phyloP scores from a whole-genome alignment of 1,284 basidiomycete genomes.

The Caloboletus firmus region DNA sequence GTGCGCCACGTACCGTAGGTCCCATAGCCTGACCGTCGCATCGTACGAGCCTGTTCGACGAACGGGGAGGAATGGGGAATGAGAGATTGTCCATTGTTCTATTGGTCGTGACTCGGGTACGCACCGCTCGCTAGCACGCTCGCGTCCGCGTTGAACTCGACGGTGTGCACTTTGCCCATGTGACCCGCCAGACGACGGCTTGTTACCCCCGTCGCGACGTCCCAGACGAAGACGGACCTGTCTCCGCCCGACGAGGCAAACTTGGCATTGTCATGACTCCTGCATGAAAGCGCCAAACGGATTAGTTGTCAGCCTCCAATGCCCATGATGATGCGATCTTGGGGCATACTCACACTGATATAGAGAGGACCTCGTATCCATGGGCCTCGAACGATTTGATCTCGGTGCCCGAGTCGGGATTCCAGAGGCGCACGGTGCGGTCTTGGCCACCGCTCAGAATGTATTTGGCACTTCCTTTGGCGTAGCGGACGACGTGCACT shows the following conservation, averaged over 20 bases:
- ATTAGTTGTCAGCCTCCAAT: neutral
- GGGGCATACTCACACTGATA: conserved; percentile 71
- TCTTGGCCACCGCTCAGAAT: conserved; percentile 91
- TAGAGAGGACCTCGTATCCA: conserved; percentile 90
- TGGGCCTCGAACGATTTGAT: conserved; percentile 91
- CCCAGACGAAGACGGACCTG: conserved; percentile 91
- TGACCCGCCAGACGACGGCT: conserved; percentile 84
- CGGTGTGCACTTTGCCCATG: conserved; percentile 85
- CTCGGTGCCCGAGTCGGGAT: conserved; percentile 78
- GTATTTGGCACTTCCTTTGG: conserved; percentile 85
- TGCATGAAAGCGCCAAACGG: conserved; percentile 32
- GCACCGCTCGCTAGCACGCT: conserved; percentile 83
- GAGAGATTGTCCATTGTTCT: neutral
- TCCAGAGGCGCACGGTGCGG: conserved; percentile 88
- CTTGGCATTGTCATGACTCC: conserved; percentile 88
- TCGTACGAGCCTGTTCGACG: conserved; percentile 74
- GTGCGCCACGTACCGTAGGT: conserved; percentile 59
- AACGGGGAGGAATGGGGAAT: neutral
- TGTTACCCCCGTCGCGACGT: conserved; percentile 85
- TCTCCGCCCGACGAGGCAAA: conserved; percentile 96
- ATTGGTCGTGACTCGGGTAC: neutral
- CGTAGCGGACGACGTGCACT: conserved; percentile 83
- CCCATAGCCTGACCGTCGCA: conserved; percentile 86
- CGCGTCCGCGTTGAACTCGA: conserved; percentile 88
- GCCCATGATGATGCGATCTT: neutral